Evolutionary conservation across 441 rosid species (phyloP).

Genomic region (Croton setiger): DNA sequence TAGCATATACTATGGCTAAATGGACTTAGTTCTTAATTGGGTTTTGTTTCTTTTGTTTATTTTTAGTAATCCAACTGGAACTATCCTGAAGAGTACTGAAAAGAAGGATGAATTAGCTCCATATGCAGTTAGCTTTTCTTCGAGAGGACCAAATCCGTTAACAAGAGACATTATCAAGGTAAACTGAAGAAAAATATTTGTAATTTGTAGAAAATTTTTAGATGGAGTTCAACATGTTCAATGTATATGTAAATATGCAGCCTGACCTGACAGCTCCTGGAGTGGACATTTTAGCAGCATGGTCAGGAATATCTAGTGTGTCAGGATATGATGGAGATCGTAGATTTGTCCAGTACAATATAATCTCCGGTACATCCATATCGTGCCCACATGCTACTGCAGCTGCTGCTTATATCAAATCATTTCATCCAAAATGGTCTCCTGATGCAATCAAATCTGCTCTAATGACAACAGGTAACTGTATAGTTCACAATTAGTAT

Average conservation of each 20-base stretch:
- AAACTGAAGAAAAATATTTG: neutral
- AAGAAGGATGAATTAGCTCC: conserved; percentile 31
- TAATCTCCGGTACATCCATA: conserved; percentile 83
- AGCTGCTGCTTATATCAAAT: conserved; percentile 72
- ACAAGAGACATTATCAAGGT: conserved; percentile 47
- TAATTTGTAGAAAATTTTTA: no score
- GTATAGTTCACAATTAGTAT: neutral
- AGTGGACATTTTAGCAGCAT: conserved; percentile 52
- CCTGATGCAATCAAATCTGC: conserved; percentile 86
- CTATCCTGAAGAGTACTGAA: conserved; percentile 29
- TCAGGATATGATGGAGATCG: neutral
- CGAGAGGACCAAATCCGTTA: conserved; percentile 49
- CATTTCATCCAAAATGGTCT: conserved; percentile 57
- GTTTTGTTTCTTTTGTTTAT: neutral
- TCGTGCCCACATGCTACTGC: conserved; percentile 85
- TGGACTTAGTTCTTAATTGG: neutral
- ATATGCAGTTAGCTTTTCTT: conserved; percentile 36
- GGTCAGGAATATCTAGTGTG: conserved; percentile 17
- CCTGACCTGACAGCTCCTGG: conserved; percentile 51
- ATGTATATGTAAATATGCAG: conserved; percentile 20
- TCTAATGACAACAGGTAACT: conserved; percentile 66
- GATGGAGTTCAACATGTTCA: neutral
- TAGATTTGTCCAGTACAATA: conserved; percentile 21
- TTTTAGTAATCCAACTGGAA: conserved; percentile 34
- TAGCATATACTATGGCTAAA: neutral